Percentiles rank a stretch among this genome's conserved stretches.
Conservation (phyloP, 2,329 filamentous ascomycete genomes). For the Colletotrichum limetticola region DNA sequence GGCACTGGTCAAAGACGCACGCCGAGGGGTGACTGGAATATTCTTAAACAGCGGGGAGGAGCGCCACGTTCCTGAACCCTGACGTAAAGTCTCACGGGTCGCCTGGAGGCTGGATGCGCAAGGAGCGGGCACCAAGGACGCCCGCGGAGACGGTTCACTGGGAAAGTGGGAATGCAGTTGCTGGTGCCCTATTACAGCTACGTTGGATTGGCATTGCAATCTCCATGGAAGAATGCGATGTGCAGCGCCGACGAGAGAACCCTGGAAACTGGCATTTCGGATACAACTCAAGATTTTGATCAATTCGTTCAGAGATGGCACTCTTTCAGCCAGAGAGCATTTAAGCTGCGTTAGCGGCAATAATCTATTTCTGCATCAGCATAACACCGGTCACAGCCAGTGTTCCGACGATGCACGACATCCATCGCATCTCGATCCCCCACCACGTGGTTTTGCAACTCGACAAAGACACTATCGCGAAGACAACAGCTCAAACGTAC, state of each 20-base stretch:
- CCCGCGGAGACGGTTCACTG: not conserved
- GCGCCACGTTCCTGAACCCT: constrained; percentile 32
- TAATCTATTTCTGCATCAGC: not conserved
- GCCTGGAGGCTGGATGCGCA: not conserved
- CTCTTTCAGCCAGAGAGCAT: not conserved
- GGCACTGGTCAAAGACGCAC: not conserved
- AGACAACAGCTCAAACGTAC: not conserved
- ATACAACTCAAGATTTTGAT: not conserved
- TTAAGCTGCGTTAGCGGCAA: not conserved
- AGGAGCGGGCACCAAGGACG: not conserved
- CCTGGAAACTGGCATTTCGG: not conserved
- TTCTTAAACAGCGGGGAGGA: constrained; percentile 2
- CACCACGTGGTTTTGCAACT: not conserved
- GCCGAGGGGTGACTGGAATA: not conserved
- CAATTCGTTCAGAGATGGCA: not conserved
- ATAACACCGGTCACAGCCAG: not conserved
- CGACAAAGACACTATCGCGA: not conserved
- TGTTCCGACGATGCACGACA: not conserved
- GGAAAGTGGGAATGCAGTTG: not conserved
- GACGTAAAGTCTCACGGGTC: constrained; percentile 18
- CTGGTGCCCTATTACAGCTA: not conserved
- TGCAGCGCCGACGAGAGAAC: not conserved
- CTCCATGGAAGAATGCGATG: not conserved
- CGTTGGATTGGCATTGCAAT: not conserved
- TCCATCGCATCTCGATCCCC: not conserved